A percentile compares a stretch with the other conserved stretches of the same genome.
phyloP scores from a whole-genome alignment of 2,329 filamentous ascomycete species.

The Rugonectria rugulosa region DNA sequence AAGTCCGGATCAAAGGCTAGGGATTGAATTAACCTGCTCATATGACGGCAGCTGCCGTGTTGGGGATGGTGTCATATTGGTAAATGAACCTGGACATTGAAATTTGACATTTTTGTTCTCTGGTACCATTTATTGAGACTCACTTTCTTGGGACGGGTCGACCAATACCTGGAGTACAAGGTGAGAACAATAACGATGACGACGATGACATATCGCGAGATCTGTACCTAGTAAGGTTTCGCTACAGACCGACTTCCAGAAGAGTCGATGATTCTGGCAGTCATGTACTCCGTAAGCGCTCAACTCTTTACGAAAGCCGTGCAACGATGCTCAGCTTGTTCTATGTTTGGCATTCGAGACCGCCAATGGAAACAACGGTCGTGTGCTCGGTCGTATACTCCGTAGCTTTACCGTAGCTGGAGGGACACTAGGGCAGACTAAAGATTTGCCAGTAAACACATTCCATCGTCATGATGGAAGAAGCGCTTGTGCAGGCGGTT shows the following conservation, averaged over 20 bases:
- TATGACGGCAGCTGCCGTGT: not conserved
- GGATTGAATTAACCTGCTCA: slow-evolving; percentile 2
- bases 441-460: no score
- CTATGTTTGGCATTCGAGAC: slow-evolving; percentile 5
- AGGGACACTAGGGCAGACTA: no score
- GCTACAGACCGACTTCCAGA: slow-evolving; percentile 3
- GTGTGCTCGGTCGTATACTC: slow-evolving; percentile 9
- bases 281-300: no score
- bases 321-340: not conserved
- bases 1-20: not conserved
- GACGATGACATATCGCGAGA: not conserved
- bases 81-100: not conserved
- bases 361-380: slow-evolving; percentile 10
- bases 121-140: no score
- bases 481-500: slow-evolving; percentile 3
- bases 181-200: not conserved
- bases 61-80: not conserved
- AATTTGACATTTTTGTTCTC: not conserved
- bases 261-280: not conserved
- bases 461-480: slow-evolving; percentile 1
- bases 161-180: no score
- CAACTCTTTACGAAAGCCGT: slow-evolving; percentile 1
- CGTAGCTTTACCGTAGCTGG: no score
- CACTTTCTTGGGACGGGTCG: no score
- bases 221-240: not conserved